Evolutionary conservation across 176 grass and related monocot species (phyloP).

Genomic region (Urochloa ruziziensis): DNA sequence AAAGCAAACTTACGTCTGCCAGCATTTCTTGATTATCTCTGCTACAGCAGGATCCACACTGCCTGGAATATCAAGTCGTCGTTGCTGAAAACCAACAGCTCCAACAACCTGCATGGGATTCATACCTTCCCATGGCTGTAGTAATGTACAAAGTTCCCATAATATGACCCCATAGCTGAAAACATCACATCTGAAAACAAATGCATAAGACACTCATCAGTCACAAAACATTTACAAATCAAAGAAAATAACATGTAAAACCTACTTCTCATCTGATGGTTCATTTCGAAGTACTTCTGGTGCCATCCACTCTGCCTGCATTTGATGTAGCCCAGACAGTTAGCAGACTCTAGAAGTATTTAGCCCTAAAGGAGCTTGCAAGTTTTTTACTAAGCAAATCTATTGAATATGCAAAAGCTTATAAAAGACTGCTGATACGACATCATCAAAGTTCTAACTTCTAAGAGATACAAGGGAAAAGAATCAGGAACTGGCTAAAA

Average conservation of each 20-base stretch:
- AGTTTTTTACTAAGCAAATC: conserved; percentile 7
- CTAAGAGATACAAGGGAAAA: neutral
- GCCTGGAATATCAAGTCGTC: conserved; percentile 82
- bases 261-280: conserved; percentile 97
- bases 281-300: conserved; percentile 98
- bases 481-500: conserved; percentile 15
- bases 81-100: conserved; percentile 97
- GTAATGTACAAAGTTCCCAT: conserved; percentile 91
- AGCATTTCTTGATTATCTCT: conserved; percentile 83
- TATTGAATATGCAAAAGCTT: neutral
- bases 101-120: conserved; percentile 99
- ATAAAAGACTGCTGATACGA: neutral
- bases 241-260: conserved; percentile 16
- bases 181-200: conserved; percentile 84
- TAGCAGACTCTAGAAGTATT: conserved; percentile 25
- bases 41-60: conserved; percentile 71
- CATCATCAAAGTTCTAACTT: neutral
- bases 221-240: conserved; percentile 18
- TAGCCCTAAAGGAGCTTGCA: neutral
- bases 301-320: conserved; percentile 99
- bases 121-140: conserved; percentile 99
- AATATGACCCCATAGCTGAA: conserved; percentile 97
- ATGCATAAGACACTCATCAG: conserved; percentile 10
- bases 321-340: conserved; percentile 29
- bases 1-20: conserved; percentile 89